A percentile compares a stretch with the other conserved stretches of the same genome.
Conservation (phyloP, 345 rosid species). For the Arabidopsis suecica region DNA sequence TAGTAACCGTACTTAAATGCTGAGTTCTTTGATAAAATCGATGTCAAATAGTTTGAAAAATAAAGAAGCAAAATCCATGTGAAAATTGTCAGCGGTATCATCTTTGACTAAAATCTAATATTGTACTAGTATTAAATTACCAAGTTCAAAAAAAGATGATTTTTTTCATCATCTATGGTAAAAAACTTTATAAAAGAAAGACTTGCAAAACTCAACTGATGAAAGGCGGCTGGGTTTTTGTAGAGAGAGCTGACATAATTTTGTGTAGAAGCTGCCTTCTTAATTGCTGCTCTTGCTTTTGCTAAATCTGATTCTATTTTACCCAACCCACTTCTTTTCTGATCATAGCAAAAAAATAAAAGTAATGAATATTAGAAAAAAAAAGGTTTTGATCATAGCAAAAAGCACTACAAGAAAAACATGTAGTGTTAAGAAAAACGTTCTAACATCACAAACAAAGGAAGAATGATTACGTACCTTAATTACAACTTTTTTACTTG, state of each 20-base stretch:
- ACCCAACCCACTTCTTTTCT: slow-evolving; percentile 44
- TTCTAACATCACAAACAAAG: no score
- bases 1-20: slow-evolving; percentile 1
- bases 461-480: slow-evolving; percentile 18
- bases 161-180: background rate
- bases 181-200: background rate
- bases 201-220: slow-evolving; percentile 50
- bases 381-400: background rate
- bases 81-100: slow-evolving; percentile 18
- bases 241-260: slow-evolving; percentile 57
- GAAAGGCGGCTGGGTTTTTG: slow-evolving; percentile 63
- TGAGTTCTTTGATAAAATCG: background rate
- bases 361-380: background rate
- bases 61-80: background rate
- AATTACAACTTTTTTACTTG: slow-evolving; percentile 20
- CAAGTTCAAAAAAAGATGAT: background rate
- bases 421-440: no score
- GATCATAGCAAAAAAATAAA: background rate
- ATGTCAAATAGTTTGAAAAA: slow-evolving; percentile 19
- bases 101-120: slow-evolving; percentile 8
- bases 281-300: slow-evolving; percentile 58
- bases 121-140: slow-evolving; percentile 1
- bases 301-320: slow-evolving; percentile 55
- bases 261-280: slow-evolving; percentile 47
- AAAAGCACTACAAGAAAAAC: background rate